phyloP scores from a whole-genome alignment of 106 monocot genomes.

The Allium sativum region DNA sequence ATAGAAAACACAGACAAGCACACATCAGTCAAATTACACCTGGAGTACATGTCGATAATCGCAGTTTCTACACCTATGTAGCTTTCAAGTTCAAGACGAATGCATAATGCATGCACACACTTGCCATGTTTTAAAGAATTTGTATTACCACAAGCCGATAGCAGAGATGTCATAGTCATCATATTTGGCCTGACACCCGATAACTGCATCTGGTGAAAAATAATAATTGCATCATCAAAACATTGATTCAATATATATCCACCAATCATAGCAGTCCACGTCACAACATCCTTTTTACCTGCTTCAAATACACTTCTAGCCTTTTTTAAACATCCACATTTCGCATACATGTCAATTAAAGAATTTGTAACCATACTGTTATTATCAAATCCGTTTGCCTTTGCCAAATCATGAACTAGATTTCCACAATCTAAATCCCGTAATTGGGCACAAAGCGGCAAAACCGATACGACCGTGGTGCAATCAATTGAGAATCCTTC shows the following conservation, averaged over 20 bases:
- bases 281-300: conserved; percentile 39
- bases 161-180: conserved; percentile 46
- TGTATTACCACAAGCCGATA: conserved; percentile 32
- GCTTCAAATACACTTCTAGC: conserved; percentile 47
- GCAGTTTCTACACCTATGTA: conserved; percentile 61
- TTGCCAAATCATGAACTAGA: conserved; percentile 30
- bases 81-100: conserved; percentile 29
- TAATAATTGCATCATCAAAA: conserved; percentile 22
- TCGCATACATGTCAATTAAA: conserved; percentile 80
- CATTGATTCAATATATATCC: conserved; percentile 35
- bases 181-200: conserved; percentile 38
- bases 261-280: conserved; percentile 70
- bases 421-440: conserved; percentile 34
- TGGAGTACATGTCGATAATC: conserved; percentile 56
- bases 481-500: conserved; percentile 19
- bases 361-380: conserved; percentile 40
- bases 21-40: conserved; percentile 19
- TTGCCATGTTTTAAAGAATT: conserved; percentile 24
- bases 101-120: conserved; percentile 39
- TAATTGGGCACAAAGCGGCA: conserved; percentile 53
- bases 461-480: conserved; percentile 41
- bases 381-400: conserved; percentile 17
- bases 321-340: conserved; percentile 45
- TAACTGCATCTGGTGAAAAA: conserved; percentile 28
- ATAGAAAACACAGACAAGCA: conserved; percentile 16